Base-by-base conservation (phyloP, 306 rosid genomes). In the Crotalaria pallida region DNA sequence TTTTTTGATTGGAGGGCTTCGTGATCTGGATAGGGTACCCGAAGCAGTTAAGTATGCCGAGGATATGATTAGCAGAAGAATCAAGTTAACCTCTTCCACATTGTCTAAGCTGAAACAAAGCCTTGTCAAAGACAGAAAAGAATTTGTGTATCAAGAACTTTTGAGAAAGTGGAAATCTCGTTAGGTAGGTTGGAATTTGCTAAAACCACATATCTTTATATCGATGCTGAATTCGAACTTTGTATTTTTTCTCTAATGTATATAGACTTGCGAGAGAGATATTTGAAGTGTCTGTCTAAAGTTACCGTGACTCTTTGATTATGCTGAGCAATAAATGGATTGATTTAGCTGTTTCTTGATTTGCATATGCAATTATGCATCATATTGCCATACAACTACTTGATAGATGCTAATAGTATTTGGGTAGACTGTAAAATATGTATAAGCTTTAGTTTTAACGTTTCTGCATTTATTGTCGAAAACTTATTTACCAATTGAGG, bases 41-140 rank as follows among this genome's bases (percentile, higher is more conserved):
- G 93, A 89, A 72, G 93, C 92, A 0, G 89, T 87, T 60, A 89
- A 87, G 83, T 87, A 87, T 73, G 88, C 91, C 0, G 84, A 85
- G 62, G 89, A 87, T 75, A 87, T 89, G 87, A 82, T 83, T 58
- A 67, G 7, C 18, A 87, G 85, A 61, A 65, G 86, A 56, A 85
- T 89, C 80, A 82, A 77, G 76, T 26, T 89, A 72, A 77, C 53
- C 61, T 36, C 81, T 73, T 59, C 85, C 19, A 78, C 91, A 22
- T 40, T 89, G 85, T 76, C 84, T 1, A 87, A 83, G 71, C 77
- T 89, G 75, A 87, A 66, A 70, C 82, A 81, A 17, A 80, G 79
- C 81, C 90, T 89, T 61, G 13, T 57, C 65, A 82, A 80, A 49
- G 82, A 70, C 10, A 60, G 78, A 70, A 89, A 81, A 79, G 77